These are phyloP conservation scores for Dactylellina cionopaga DNA, from an alignment of 2,329 filamentous ascomycete genomes.

Conservation along the genomic window DNA sequence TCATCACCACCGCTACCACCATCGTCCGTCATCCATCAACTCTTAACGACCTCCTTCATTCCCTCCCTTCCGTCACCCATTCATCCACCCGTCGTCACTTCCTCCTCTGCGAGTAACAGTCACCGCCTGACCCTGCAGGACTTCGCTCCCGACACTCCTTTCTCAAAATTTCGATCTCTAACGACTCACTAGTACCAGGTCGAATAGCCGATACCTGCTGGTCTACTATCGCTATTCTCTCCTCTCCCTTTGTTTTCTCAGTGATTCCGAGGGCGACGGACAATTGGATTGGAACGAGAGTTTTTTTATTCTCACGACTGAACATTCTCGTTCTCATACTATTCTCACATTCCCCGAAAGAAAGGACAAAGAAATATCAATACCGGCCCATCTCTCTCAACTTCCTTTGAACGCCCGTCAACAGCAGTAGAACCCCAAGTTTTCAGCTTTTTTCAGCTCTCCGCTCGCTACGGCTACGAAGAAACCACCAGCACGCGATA, in stretches of 20 bases:
- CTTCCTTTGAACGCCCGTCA: no score
- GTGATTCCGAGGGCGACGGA: neutral
- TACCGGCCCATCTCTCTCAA: no score
- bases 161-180: conserved; percentile 7
- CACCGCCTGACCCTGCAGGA: no score
- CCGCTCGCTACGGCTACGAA: no score
- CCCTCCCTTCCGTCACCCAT: conserved; percentile 3
- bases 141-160: conserved; percentile 35
- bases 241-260: conserved; percentile 14
- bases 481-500: no score
- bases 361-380: no score
- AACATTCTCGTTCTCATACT: no score
- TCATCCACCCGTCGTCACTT: neutral
- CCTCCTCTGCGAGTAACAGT: no score
- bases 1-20: neutral
- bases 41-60: conserved; percentile 3
- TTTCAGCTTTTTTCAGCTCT: no score
- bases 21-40: conserved; percentile 2
- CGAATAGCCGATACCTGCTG: conserved; percentile 52
- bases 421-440: no score
- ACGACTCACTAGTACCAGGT: conserved; percentile 14
- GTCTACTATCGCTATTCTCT: conserved; percentile 48
- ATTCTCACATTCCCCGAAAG: no score
- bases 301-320: no score
- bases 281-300: conserved; percentile 21